Conservation (phyloP, 768 basidiomycete genomes). For the Lactarius sanguifluus region DNA sequence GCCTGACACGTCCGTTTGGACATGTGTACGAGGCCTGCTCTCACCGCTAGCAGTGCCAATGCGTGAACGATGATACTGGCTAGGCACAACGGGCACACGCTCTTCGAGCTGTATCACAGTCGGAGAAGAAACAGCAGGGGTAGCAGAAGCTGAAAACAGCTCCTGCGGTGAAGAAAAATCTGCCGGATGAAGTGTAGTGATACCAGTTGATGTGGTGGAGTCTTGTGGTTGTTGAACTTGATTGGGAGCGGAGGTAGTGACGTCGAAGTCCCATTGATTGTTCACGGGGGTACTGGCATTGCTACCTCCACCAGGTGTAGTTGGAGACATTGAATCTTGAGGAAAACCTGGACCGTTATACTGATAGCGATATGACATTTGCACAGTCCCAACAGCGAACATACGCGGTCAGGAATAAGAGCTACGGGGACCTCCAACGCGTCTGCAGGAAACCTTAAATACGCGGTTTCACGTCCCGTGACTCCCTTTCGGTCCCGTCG, state of each 20-base stretch:
- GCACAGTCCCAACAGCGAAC: constrained; percentile 22
- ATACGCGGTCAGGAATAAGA: constrained; percentile 27
- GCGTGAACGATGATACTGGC: constrained; percentile 29
- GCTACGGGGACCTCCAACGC: constrained; percentile 12
- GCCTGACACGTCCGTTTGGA: constrained; percentile 24
- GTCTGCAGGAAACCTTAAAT: constrained; percentile 12
- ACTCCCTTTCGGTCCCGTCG: constrained; percentile 24
- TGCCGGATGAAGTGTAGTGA: constrained; percentile 24
- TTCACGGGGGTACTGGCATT: constrained; percentile 27
- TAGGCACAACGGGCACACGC: constrained; percentile 28
- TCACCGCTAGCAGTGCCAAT: constrained; percentile 22
- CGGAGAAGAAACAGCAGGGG: constrained; percentile 21
- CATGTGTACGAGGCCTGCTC: constrained; percentile 22
- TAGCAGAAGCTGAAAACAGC: constrained; percentile 17
- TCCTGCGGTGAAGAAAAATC: constrained; percentile 26
- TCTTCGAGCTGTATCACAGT: constrained; percentile 30
- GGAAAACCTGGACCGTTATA: constrained; percentile 21
- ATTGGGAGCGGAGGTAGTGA: constrained; percentile 16
- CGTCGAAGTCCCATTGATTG: constrained; percentile 29
- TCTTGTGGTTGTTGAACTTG: constrained; percentile 25
- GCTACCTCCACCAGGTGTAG: constrained; percentile 27
- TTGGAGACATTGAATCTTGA: constrained; percentile 27
- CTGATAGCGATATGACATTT: constrained; percentile 29
- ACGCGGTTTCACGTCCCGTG: constrained; percentile 18
- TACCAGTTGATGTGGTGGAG: constrained; percentile 8